A percentile compares a stretch with the other conserved stretches of the same genome.
phyloP scores from a whole-genome alignment of 148 eudicot species.

The Pharnaceum exiguum region DNA sequence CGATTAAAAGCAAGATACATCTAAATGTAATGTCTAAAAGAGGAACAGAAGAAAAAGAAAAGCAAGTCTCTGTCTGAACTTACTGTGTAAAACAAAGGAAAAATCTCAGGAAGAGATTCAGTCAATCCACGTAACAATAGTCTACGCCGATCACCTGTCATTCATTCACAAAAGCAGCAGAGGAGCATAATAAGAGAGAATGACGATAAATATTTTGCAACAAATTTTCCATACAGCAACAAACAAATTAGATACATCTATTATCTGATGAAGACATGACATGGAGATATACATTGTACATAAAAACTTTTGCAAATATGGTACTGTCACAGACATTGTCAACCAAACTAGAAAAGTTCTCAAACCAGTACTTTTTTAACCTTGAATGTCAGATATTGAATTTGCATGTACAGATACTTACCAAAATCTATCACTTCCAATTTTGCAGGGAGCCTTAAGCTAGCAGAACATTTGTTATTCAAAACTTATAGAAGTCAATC shows the following conservation, averaged over 20 bases:
- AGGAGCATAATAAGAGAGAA: neutral
- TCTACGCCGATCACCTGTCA: constrained; percentile 88
- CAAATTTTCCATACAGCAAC: too few species aligned
- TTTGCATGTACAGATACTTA: too few species aligned
- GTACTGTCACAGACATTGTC: too few species aligned
- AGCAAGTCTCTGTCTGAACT: constrained; percentile 21
- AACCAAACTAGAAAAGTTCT: too few species aligned
- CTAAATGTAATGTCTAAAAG: neutral
- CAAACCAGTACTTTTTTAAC: too few species aligned
- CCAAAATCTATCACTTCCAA: too few species aligned
- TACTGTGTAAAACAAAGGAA: constrained; percentile 84
- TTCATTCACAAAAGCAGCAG: constrained; percentile 12
- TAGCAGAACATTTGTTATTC: neutral
- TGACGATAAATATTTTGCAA: too few species aligned
- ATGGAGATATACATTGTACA: too few species aligned
- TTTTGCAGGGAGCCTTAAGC: neutral
- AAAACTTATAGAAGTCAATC: neutral
- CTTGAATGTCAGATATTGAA: too few species aligned
- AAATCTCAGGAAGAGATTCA: constrained; percentile 79
- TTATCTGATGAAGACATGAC: too few species aligned
- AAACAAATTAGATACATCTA: too few species aligned
- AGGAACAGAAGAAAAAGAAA: neutral
- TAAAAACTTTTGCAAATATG: too few species aligned
- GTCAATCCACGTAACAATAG: constrained; percentile 78
- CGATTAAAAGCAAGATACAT: neutral